Evolutionary conservation across 1,284 basidiomycete species (phyloP), one percentile per base, ranked within the genome.

Genomic region (Boletus smithii): DNA sequence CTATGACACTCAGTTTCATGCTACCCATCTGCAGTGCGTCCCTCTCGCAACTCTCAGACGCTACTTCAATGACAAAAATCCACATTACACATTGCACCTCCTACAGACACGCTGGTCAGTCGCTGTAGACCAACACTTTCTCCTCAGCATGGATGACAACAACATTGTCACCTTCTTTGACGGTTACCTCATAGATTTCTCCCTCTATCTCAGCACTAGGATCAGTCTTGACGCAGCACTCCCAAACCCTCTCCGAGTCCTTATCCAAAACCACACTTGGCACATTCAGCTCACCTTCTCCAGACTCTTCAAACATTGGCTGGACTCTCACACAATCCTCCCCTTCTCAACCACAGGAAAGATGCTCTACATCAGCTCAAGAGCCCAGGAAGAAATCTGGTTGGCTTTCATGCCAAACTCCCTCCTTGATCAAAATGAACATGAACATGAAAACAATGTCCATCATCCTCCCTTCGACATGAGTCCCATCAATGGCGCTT

Each of bases 381-480:
- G 29, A 1, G 20, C 13, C 1, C 49, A 54, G 2, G 49, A 54
- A 2, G 35, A 55, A 0, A 8, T 54, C 2, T 54, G 53, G 53
- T 3, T 54, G 0, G 44, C 53, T 1, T 46, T 54, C 3, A 10
- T 44, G 1, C 53, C 53, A 0, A 36, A 31, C 3, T 16, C 44
- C 3, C 17, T 52, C 20, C 5, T 41, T 3, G 18, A 48, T 5
- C 5, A 26, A n/a, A n/a, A n/a, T n/a, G n/a, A n/a, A n/a, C n/a
- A n/a, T n/a, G n/a, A n/a, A n/a, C n/a, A n/a, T 7, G 14, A 14
- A n/a, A 9, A 31, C 7, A 27, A 2, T 30, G 24, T 10, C n/a
- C 4, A 33, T 1, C 5, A 8, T 22, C 2, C 2, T 27, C 5
- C 22, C 39, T 22, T 30, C 0, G n/a, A 42, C 42, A 46, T 40